These are phyloP conservation scores for Vairimorpha ceranae DNA, from an alignment of 371 early-diverging fungal species.

Conservation along the genomic window DNA sequence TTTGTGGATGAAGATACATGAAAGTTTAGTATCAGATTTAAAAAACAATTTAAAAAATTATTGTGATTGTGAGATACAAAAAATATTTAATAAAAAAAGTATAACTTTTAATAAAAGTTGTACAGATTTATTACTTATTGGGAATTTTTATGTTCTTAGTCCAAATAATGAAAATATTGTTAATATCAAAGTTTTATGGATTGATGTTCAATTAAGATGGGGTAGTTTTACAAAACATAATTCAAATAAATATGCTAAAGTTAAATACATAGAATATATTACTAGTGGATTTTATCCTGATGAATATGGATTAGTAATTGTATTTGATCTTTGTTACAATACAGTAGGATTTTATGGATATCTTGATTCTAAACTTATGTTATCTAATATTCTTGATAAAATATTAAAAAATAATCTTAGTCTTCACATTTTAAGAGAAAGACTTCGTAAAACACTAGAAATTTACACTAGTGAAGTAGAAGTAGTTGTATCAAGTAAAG, in stretches of 20 bases:
- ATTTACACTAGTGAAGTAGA: slow-evolving; percentile 68
- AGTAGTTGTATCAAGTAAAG: neutral
- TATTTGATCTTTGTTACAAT: slow-evolving; percentile 90
- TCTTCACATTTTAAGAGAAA: slow-evolving; percentile 86
- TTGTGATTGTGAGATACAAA: neutral
- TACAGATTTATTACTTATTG: slow-evolving; percentile 84
- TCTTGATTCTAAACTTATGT: slow-evolving; percentile 68
- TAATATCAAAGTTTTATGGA: slow-evolving; percentile 88
- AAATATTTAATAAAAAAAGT: slow-evolving; percentile 87
- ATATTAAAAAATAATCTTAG: slow-evolving; percentile 95
- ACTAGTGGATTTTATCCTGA: slow-evolving; percentile 93
- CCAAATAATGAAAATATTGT: slow-evolving; percentile 66
- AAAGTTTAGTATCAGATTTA: slow-evolving; percentile 78
- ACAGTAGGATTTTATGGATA: slow-evolving; percentile 65
- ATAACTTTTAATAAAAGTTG: slow-evolving; percentile 85
- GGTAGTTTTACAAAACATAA: slow-evolving; percentile 96
- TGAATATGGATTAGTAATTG: slow-evolving; percentile 86
- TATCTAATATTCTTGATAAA: slow-evolving; percentile 67
- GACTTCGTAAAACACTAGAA: slow-evolving; percentile 91
- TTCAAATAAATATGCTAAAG: slow-evolving; percentile 87
- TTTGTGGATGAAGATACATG: slow-evolving; percentile 97
- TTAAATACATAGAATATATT: slow-evolving; percentile 90
- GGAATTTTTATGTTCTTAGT: slow-evolving; percentile 89
- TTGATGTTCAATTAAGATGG: slow-evolving; percentile 94
- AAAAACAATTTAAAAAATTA: slow-evolving; percentile 3